Evolutionary conservation across 1,139 yeast species (phyloP), one percentile per base, ranked within the genome.

Genomic region (Hanseniaspora gamundiae): DNA sequence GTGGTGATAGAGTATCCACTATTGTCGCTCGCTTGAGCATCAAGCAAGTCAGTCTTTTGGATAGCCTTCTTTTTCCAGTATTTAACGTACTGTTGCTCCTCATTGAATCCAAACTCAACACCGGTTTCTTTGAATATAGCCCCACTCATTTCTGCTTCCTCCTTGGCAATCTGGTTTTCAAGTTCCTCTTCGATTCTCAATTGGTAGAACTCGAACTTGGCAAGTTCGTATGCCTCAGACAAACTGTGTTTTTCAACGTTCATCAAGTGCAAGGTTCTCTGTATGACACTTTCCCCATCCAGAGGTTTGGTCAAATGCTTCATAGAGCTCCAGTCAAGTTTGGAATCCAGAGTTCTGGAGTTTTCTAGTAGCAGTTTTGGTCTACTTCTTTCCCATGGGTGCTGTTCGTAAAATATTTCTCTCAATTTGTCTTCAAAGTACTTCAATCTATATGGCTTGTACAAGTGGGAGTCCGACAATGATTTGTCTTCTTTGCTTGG

Each of bases 301-400:
- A 91, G 70, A 22, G 80, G 82, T 57, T 80, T 80, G 44, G 71
- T 66, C 39, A 78, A 62, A 59, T 91, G 97, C 51, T 75, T 72
- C 63, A 91, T 73, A 44, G 71, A 71, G 44, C 79, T 71, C 97
- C 98, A 91, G 61, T 91, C 85, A 47, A 71, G 69, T 11, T 62
- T 55, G 22, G 64, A 60, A 29, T 68, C 70, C 44, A 78, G 78
- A 39, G 70, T 63, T 19, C 40, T 43, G 6, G 84, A 85, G 55
- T 78, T 82, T 64, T 93, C 99, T 41, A 87, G 73, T 52, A 91
- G 66, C 28, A 78, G 71, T 59, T 85, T 85, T n/a, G 98, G 96
- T 52, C 95, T 76, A 2, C 98, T 84, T 47, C 88, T 69, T 64
- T 91, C 99, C 98, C 98, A 91, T 11, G 99, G 98, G 62, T 91